Evolutionary conservation across 306 rosid genomes (phyloP).

Genomic region (Gleditsia sinensis): DNA sequence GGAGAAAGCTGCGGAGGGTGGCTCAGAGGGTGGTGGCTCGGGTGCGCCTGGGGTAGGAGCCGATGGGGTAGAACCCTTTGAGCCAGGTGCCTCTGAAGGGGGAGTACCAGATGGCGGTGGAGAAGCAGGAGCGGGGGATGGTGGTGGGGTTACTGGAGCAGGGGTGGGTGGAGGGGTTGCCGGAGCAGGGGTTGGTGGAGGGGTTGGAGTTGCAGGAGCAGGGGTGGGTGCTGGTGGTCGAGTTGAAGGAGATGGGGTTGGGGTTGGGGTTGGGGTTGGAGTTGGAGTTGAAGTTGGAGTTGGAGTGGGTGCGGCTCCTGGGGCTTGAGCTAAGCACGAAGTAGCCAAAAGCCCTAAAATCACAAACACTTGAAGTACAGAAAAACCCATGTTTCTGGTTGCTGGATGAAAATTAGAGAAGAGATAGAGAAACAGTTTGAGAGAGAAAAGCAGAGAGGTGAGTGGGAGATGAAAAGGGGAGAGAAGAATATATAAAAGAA

Average conservation of each 20-base stretch:
- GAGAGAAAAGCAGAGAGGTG: not conserved
- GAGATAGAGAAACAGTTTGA: not conserved
- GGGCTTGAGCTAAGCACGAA: slow-evolving; percentile 78
- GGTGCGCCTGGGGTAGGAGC: slow-evolving; percentile 30
- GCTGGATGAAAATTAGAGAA: not conserved
- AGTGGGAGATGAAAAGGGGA: slow-evolving; percentile 6
- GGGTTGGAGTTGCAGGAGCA: not conserved
- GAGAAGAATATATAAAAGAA: slow-evolving; percentile 41
- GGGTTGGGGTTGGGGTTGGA: slow-evolving; percentile 31
- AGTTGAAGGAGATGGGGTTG: slow-evolving; percentile 30
- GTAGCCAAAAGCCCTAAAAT: slow-evolving; percentile 66
- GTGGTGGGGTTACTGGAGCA: slow-evolving; percentile 30
- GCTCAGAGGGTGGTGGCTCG: not conserved
- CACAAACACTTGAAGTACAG: slow-evolving; percentile 47
- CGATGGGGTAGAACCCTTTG: slow-evolving; percentile 26
- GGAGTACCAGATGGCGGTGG: slow-evolving; percentile 28
- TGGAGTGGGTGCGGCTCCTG: slow-evolving; percentile 57
- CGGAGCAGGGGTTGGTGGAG: slow-evolving; percentile 31
- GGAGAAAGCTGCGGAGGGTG: slow-evolving; percentile 51
- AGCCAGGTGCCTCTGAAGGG: slow-evolving; percentile 17
- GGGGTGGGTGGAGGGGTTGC: slow-evolving; percentile 30
- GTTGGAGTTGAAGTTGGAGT: slow-evolving; percentile 31
- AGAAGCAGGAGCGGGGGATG: slow-evolving; percentile 30
- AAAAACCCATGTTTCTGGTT: slow-evolving; percentile 44
- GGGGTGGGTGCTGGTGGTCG: slow-evolving; percentile 15